A percentile compares a stretch with the other conserved stretches of the same genome.
phyloP scores from a whole-genome alignment of 306 rosid species.

The Cercis canadensis region DNA sequence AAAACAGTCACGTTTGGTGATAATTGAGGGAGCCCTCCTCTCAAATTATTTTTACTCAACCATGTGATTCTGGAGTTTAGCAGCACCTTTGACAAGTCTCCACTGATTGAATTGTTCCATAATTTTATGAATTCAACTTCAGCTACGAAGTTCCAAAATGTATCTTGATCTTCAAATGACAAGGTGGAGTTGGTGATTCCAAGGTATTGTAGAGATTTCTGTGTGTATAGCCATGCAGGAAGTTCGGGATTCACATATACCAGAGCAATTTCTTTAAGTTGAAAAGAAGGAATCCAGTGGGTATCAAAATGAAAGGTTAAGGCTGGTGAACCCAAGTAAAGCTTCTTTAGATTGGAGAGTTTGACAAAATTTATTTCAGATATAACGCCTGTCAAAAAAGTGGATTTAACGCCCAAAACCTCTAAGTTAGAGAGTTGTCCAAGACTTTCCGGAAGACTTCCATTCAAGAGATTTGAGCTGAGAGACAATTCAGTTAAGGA shows the following conservation, averaged over 20 bases:
- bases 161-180: background rate
- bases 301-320: conserved; percentile 16
- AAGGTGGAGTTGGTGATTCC: background rate
- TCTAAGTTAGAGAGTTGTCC: conserved; percentile 20
- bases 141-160: conserved; percentile 31
- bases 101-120: conserved; percentile 4
- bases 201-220: background rate
- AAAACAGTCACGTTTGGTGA: conserved; percentile 4
- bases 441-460: background rate
- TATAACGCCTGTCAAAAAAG: background rate
- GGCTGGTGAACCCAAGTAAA: background rate
- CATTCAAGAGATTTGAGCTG: too few species aligned
- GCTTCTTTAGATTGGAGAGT: background rate
- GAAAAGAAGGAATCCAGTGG: conserved; percentile 31
- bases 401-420: background rate
- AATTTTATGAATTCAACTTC: background rate
- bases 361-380: conserved; percentile 22
- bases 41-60: background rate
- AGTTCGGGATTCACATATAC: conserved; percentile 25
- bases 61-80: background rate
- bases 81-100: conserved; percentile 19
- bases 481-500: too few species aligned
- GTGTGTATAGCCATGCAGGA: conserved; percentile 37
- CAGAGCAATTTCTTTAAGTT: background rate
- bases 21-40: conserved; percentile 18